These are phyloP conservation scores for Gymnopilus junonius DNA, from an alignment of 768 basidiomycete species.

Conservation along the genomic window DNA sequence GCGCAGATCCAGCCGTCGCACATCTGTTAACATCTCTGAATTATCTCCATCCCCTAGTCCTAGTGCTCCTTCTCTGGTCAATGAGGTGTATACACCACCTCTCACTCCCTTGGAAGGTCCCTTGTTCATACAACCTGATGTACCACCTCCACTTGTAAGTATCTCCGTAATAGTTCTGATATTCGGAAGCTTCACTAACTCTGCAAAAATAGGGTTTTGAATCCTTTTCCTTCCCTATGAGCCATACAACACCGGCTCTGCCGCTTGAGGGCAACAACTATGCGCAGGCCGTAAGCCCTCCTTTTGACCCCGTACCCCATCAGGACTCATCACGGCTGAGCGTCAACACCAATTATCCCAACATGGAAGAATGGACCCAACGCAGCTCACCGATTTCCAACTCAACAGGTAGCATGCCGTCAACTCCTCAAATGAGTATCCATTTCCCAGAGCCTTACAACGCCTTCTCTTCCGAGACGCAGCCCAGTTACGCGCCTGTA, in stretches of 20 bases:
- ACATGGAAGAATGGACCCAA: slow-evolving; percentile 45
- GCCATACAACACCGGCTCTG: slow-evolving; percentile 25
- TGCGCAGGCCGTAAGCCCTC: slow-evolving; percentile 25
- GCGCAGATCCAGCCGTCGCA: neutral
- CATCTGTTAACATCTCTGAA: neutral
- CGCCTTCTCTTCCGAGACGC: slow-evolving; percentile 26
- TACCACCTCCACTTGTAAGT: slow-evolving; percentile 52
- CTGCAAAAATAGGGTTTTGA: slow-evolving; percentile 36
- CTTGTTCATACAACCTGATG: slow-evolving; percentile 35
- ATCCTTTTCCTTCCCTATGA: slow-evolving; percentile 44
- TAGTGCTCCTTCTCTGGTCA: neutral
- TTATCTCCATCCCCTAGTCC: slow-evolving; percentile 6
- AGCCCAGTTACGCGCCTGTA: slow-evolving; percentile 29
- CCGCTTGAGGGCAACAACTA: slow-evolving; percentile 9
- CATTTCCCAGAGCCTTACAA: slow-evolving; percentile 31
- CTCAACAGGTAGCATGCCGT: slow-evolving; percentile 39
- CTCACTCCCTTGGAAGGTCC: slow-evolving; percentile 27
- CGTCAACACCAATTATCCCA: slow-evolving; percentile 38
- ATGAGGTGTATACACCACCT: slow-evolving; percentile 2
- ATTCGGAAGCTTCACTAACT: neutral
- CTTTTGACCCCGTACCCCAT: slow-evolving; percentile 8
- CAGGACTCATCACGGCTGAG: slow-evolving; percentile 30
- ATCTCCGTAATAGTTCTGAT: neutral
- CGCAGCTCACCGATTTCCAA: slow-evolving; percentile 46
- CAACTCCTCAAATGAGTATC: slow-evolving; percentile 42